Evolutionary conservation across 2,329 filamentous ascomycete genomes (phyloP), one percentile per base, ranked within the genome.

Genomic region (Ascochyta fabae): DNA sequence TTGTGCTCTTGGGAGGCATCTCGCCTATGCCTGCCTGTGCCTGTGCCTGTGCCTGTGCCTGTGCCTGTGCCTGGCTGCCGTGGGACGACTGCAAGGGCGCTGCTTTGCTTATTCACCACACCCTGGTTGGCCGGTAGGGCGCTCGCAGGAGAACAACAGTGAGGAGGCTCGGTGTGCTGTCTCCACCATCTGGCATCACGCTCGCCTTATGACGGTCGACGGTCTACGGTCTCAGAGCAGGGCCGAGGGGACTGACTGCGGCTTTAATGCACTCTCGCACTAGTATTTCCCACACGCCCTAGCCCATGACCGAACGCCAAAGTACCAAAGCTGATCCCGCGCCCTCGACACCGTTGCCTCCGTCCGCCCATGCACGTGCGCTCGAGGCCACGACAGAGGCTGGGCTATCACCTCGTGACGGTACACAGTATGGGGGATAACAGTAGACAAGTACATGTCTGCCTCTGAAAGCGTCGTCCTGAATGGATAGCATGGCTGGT

Each of bases 1-100:
- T 42, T 53, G 45, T 58, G 33, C 29, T 31, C 12, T 66, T 72
- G 39, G 70, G 65, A 36, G 68, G 57, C 69, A 72, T 72, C 9
- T 36, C 60, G 27, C 24, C 36, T 22, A 19, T 19, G 19, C 19
- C 19, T 19, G 19, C 19, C 19, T 19, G 19, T 19, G 19, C 19
- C 19, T 19, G 19, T 19, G 19, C 19, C 19, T 19, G 19, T 19
- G 19, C 19, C 19, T 19, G 19, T 19, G 19, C 19, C 19, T 19
- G 19, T 19, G 19, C 19, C 19, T 19, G 19, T 19, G 19, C 19
- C 19, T 19, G 19, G 6, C 36, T 40, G 16, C 8, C 29, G 29
- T 31, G 36, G 36, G 19, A 19, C n/a, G 19, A 36, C 29, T 45
- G 49, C 36, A 51, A 45, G 41, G 41, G 13, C 23, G 12, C 22